Conservation (phyloP, 345 rosid genomes). For the Physaria fendleri region DNA sequence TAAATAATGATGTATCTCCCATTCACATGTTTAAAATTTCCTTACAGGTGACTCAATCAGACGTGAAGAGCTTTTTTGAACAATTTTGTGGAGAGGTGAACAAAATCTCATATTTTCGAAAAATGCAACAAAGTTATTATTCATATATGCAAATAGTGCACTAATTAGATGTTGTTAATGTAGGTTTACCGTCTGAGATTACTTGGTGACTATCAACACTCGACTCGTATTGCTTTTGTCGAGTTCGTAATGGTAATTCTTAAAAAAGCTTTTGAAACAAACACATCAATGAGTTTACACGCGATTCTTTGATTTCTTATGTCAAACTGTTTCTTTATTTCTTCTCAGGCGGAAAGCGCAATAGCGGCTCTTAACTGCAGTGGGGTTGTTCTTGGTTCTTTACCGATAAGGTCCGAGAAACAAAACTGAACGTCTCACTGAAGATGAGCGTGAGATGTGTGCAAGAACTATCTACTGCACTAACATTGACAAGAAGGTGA, state of each 20-base stretch:
- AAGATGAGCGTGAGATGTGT: conserved; percentile 96
- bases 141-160: not conserved
- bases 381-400: conserved; percentile 81
- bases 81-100: conserved; percentile 70
- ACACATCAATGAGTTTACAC: not conserved
- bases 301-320: not conserved
- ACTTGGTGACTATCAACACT: conserved; percentile 75
- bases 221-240: conserved; percentile 82
- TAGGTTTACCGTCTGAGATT: conserved; percentile 79
- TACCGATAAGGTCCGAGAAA: conserved; percentile 69
- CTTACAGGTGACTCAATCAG: conserved; percentile 62
- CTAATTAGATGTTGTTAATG: conserved; percentile 8
- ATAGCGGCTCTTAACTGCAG: conserved; percentile 94
- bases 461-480: conserved; percentile 90
- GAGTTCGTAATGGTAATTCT: conserved; percentile 60
- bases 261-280: too few species aligned
- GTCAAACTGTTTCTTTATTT: not conserved
- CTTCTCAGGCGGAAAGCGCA: conserved; percentile 86
- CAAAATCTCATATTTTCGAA: not conserved
- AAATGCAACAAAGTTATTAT: not conserved
- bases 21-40: not conserved
- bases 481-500: conserved; percentile 90
- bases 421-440: too few species aligned
- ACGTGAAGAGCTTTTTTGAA: conserved; percentile 61
- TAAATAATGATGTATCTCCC: not conserved